These are phyloP conservation scores for Colletotrichum cordylinicola DNA, from an alignment of 2,329 filamentous ascomycete species.

Conservation along the genomic window DNA sequence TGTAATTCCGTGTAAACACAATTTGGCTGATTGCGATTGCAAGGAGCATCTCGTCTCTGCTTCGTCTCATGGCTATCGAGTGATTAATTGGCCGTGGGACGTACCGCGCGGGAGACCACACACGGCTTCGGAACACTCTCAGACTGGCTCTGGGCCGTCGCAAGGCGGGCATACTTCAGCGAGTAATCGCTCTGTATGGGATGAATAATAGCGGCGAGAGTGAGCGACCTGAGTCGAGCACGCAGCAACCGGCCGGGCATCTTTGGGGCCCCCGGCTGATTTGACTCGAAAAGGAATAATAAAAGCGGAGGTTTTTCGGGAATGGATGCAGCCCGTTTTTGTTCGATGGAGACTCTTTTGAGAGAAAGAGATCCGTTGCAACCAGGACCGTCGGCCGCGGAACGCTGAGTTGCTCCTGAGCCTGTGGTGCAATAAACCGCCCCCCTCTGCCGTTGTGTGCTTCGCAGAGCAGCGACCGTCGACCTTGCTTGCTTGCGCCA, in stretches of 20 bases:
- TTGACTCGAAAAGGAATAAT: background rate
- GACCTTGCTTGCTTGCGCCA: background rate
- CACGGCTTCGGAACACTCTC: background rate
- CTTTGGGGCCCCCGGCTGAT: background rate
- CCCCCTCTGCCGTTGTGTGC: background rate
- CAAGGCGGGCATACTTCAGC: background rate
- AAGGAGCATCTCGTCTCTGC: background rate
- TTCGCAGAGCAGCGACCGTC: background rate
- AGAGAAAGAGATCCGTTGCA: background rate
- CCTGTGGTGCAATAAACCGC: background rate
- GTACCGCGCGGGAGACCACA: background rate
- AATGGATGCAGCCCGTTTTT: constrained; percentile 7
- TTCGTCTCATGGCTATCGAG: background rate
- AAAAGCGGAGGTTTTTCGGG: constrained; percentile 19
- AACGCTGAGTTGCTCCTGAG: background rate
- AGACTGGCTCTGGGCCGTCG: background rate
- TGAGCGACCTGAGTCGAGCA: background rate
- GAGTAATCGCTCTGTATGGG: background rate
- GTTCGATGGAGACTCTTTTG: background rate
- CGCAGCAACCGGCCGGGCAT: background rate
- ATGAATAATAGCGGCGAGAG: background rate
- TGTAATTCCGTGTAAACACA: background rate
- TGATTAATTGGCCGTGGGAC: background rate
- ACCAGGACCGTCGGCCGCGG: background rate
- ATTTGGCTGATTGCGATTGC: background rate